These are phyloP conservation scores for Knufia fluminis DNA, from an alignment of 2,329 filamentous ascomycete species.

Conservation along the genomic window DNA sequence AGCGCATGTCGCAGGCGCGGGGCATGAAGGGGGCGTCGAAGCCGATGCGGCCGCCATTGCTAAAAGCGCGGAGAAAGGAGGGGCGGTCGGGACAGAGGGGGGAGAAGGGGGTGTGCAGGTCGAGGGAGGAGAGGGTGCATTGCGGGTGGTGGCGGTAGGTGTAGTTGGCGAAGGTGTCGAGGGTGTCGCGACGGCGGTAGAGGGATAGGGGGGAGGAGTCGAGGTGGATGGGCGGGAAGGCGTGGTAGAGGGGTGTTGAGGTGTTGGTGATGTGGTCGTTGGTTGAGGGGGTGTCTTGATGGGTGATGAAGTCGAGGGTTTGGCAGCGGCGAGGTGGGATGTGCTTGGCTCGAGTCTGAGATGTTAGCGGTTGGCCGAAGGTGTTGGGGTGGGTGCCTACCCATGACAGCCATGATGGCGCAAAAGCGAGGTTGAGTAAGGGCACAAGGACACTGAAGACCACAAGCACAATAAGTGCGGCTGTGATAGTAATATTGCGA, in stretches of 20 bases:
- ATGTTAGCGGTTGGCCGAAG: not conserved
- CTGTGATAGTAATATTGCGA: not conserved
- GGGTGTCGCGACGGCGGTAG: slow-evolving; percentile 24
- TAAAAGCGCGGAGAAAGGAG: slow-evolving; percentile 35
- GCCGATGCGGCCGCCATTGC: slow-evolving; percentile 38
- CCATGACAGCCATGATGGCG: not conserved
- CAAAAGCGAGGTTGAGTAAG: not conserved
- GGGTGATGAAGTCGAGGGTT: not conserved
- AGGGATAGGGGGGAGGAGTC: slow-evolving; percentile 17
- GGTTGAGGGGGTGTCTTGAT: not conserved
- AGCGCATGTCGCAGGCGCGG: slow-evolving; percentile 39
- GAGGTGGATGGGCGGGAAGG: slow-evolving; percentile 20
- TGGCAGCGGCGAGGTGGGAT: not conserved
- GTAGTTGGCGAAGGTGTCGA: slow-evolving; percentile 35
- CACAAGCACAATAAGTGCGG: not conserved
- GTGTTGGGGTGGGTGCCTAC: not conserved
- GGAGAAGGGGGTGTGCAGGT: slow-evolving; percentile 32
- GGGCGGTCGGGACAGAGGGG: slow-evolving; percentile 31
- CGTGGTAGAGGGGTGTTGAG: not conserved
- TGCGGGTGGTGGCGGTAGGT: slow-evolving; percentile 31
- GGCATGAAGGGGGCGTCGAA: slow-evolving; percentile 39
- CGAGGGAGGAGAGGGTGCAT: slow-evolving; percentile 39
- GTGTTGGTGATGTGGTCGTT: too few species aligned
- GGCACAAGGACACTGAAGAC: not conserved
- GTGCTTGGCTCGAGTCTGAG: not conserved